Percentiles rank a stretch among this genome's conserved stretches.
These are phyloP conservation scores for Grosmannia penicillata DNA, from an alignment of 2,329 filamentous ascomycete species.

Conservation along the genomic window DNA sequence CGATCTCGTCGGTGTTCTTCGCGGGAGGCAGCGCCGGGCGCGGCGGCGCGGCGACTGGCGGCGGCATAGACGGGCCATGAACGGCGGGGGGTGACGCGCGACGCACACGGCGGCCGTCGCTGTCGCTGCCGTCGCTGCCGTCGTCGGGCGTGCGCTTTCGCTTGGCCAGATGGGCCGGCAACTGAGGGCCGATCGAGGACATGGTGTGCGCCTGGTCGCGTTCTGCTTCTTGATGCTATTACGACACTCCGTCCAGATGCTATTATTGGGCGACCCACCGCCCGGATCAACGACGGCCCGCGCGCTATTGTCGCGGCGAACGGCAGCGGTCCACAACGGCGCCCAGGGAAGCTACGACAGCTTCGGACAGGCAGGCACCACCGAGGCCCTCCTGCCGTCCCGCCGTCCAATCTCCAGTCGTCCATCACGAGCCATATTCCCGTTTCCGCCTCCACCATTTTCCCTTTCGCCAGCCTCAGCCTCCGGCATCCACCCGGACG, in stretches of 20 bases:
- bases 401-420: too few species aligned
- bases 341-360: slow-evolving; percentile 7
- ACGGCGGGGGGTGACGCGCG: neutral
- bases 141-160: slow-evolving; percentile 40
- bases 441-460: too few species aligned
- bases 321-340: neutral
- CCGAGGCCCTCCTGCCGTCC: neutral
- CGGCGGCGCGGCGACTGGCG: slow-evolving; percentile 2
- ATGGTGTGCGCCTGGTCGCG: slow-evolving; percentile 23
- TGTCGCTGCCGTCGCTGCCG: slow-evolving; percentile 21
- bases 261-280: neutral
- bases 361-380: slow-evolving; percentile 3
- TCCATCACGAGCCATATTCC: too few species aligned
- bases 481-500: too few species aligned
- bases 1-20: neutral
- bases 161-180: slow-evolving; percentile 53
- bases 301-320: neutral
- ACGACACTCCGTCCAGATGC: neutral
- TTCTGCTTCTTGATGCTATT: neutral
- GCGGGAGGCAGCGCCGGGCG: neutral
- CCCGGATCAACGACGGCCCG: slow-evolving; percentile 8
- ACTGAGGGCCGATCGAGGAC: slow-evolving; percentile 54
- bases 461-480: too few species aligned
- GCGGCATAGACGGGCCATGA: slow-evolving; percentile 16
- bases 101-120: neutral